Percentiles rank a stretch among this genome's conserved stretches.
Evolutionary conservation across 345 rosid genomes (phyloP).

Genomic region (rapeseed (Brassica napus)): DNA sequence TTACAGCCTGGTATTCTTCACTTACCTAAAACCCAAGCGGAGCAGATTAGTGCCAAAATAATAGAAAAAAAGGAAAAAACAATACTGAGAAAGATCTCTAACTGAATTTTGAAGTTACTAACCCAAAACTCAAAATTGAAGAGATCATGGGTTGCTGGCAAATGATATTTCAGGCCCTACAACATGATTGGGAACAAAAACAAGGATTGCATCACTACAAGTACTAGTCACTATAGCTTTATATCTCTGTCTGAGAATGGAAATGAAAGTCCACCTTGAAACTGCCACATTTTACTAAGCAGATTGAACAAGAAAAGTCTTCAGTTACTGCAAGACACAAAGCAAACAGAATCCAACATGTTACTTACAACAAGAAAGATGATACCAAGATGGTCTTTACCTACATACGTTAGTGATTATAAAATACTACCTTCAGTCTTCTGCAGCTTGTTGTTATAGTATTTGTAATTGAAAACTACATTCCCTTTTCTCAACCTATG

Average conservation of each 20-base stretch:
- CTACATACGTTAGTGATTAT: not conserved
- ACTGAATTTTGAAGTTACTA: conserved; percentile 70
- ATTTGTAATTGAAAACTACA: conserved; percentile 91
- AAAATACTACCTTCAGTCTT: conserved; percentile 81
- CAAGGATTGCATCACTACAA: conserved; percentile 19
- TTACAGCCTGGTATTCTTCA: conserved; percentile 93
- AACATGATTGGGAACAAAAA: conserved; percentile 20
- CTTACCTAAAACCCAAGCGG: conserved; percentile 56
- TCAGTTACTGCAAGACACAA: conserved; percentile 80
- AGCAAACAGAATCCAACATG: conserved; percentile 22
- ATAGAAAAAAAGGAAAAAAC: not conserved
- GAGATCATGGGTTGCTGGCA: conserved; percentile 87
- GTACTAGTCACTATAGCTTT: conserved; percentile 27
- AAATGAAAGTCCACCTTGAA: conserved; percentile 63
- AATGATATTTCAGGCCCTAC: conserved; percentile 86
- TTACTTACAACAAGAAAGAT: conserved; percentile 2
- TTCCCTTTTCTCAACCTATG: conserved; percentile 92
- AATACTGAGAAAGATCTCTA: conserved; percentile 23
- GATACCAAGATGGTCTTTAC: not conserved
- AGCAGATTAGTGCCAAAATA: conserved; percentile 30
- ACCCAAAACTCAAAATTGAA: conserved; percentile 98
- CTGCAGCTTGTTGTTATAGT: conserved; percentile 83
- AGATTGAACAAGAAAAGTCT: conserved; percentile 96
- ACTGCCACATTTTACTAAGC: conserved; percentile 94
- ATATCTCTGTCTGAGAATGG: conserved; percentile 25